Percentiles rank a stretch among this genome's conserved stretches.
Evolutionary conservation across 768 basidiomycete genomes (phyloP).

Genomic region (Xerocomellus dryophilus): DNA sequence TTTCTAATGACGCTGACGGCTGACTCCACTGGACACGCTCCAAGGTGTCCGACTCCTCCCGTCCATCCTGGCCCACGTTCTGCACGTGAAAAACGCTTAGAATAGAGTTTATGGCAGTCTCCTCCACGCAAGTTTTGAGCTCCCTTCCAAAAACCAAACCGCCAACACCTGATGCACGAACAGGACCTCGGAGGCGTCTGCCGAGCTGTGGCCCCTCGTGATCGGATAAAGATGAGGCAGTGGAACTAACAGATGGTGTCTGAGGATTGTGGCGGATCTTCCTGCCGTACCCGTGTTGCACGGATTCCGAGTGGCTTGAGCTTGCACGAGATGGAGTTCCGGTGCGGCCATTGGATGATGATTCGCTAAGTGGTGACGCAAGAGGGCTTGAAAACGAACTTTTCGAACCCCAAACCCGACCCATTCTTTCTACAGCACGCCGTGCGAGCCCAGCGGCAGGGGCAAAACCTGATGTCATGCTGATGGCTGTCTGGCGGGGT

Average conservation of each 20-base stretch:
- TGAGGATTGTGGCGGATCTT: constrained; percentile 55
- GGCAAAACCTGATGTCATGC: constrained; percentile 64
- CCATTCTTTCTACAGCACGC: constrained; percentile 76
- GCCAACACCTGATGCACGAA: constrained; percentile 38
- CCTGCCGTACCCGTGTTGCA: constrained; percentile 23
- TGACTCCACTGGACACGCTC: constrained; percentile 10
- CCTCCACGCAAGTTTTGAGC: constrained; percentile 50
- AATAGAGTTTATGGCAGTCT: constrained; percentile 48
- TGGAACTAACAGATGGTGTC: constrained; percentile 56
- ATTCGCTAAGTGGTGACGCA: constrained; percentile 43
- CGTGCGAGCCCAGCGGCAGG: constrained; percentile 74
- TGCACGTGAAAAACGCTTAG: constrained; percentile 9
- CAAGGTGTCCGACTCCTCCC: background rate
- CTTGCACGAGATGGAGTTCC: constrained; percentile 36
- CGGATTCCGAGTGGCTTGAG: constrained; percentile 39
- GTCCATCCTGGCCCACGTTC: background rate
- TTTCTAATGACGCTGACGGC: constrained; percentile 39
- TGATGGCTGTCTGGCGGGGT: constrained; percentile 65
- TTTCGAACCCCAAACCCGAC: constrained; percentile 56
- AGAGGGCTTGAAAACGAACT: constrained; percentile 38
- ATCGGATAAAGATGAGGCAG: constrained; percentile 47
- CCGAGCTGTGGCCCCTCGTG: constrained; percentile 56
- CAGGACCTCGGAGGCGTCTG: constrained; percentile 51
- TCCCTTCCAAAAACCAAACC: constrained; percentile 69
- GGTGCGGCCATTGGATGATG: constrained; percentile 37